These are phyloP conservation scores for Sanghuangporus baumii DNA, from an alignment of 1,284 basidiomycete genomes.

Conservation along the genomic window DNA sequence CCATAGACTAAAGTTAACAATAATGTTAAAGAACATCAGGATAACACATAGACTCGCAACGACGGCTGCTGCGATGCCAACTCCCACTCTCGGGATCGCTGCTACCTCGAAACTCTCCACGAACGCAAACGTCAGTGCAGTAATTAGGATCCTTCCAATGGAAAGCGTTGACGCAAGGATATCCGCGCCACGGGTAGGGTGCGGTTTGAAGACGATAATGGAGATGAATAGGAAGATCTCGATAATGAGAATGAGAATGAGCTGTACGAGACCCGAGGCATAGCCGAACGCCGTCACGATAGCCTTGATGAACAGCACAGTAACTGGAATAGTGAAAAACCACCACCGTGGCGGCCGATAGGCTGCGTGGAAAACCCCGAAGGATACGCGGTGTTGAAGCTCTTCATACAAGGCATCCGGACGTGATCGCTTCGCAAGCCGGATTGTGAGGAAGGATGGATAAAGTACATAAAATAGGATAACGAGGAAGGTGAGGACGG, in stretches of 20 bases:
- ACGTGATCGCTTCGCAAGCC: conserved; percentile 33
- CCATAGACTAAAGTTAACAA: conserved; percentile 39
- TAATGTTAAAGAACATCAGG: conserved; percentile 52
- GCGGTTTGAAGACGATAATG: conserved; percentile 51
- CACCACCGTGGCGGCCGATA: conserved; percentile 53
- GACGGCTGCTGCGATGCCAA: conserved; percentile 30
- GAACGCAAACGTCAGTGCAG: conserved; percentile 64
- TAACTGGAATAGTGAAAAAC: conserved; percentile 50
- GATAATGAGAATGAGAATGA: conserved; percentile 63
- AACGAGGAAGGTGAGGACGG: conserved; percentile 59
- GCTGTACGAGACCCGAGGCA: conserved; percentile 60
- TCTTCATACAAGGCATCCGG: conserved; percentile 35
- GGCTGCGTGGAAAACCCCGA: conserved; percentile 49
- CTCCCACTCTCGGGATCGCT: conserved; percentile 67
- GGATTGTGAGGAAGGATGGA: conserved; percentile 40
- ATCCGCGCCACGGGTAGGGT: conserved; percentile 52
- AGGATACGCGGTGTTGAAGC: conserved; percentile 31
- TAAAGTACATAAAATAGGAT: conserved; percentile 43
- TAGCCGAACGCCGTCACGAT: conserved; percentile 72
- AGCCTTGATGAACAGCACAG: conserved; percentile 58
- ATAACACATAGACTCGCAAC: conserved; percentile 49
- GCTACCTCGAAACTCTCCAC: conserved; percentile 50
- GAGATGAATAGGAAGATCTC: conserved; percentile 58
- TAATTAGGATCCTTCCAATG: conserved; percentile 55
- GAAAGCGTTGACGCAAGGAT: conserved; percentile 60